Evolutionary conservation across 352 stramenopile species (phyloP), one percentile per base, ranked within the genome.

Genomic region (Globisporangium barbulae): DNA sequence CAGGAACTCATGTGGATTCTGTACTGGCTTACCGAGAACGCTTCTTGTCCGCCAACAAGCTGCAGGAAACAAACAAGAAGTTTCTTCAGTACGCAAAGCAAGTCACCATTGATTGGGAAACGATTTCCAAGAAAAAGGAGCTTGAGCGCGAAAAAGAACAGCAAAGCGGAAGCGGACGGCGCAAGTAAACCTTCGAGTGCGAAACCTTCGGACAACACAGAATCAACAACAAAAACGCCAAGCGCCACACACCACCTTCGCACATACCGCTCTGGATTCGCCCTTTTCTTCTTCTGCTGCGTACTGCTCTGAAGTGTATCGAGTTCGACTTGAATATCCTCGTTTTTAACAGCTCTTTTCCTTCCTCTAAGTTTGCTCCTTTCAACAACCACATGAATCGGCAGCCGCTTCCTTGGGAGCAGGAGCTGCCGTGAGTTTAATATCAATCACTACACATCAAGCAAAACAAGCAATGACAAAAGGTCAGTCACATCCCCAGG

Each of bases 111-210:
- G 85, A 97, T 70, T 97, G 88, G 88, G 87, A 92, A 8, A 89
- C 80, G 17, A 96, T 97, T 60, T 83, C 75, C 19, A 92, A 92
- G 60, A 97, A 97, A 69, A 94, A 97, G 70, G 88, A 96, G 48
- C 70, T 91, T 25, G 90, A 97, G 65, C 78, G 88, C 15, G 86
- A 95, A 62, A 85, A 84, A 37, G 84, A 95, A 61, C 68, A 85
- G 56, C 73, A 86, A 47, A 82, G 66, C 57, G 59, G 68, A 30
- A 60, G 63, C 9, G 69, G 71, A 58, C 76, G 79, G 3, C 79
- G 81, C 61, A 93, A 91, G 71, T 91, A 81, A 44, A 28, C 19
- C 19, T 45, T 19, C 3, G 31, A 44, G 12, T n/a, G 33, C 30
- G 19, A 25, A 19, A 30, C 19, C 22, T 13, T 30, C 30, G 41